phyloP scores from a whole-genome alignment of 352 stramenopile species.

The Thalassiosira livingstoniorum region DNA sequence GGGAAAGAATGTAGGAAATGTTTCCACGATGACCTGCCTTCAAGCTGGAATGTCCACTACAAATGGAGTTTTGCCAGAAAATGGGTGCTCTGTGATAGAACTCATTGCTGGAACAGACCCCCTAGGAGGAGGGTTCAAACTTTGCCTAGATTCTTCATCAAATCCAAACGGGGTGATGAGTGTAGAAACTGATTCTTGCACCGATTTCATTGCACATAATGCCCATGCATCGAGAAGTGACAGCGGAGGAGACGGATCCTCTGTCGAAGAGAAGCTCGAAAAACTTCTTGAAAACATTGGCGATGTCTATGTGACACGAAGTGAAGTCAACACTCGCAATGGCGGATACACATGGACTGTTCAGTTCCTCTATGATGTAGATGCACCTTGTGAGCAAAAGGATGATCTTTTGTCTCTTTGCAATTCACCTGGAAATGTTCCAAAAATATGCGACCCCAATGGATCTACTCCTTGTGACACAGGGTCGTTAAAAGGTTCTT shows the following conservation, averaged over 20 bases:
- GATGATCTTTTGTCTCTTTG: constrained; percentile 85
- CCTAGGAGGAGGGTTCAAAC: constrained; percentile 91
- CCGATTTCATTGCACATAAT: constrained; percentile 91
- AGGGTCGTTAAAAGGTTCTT: constrained; percentile 63
- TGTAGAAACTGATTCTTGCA: constrained; percentile 76
- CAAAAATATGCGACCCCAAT: constrained; percentile 80
- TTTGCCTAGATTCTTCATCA: constrained; percentile 89
- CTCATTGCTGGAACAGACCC: constrained; percentile 86
- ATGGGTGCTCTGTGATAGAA: constrained; percentile 79
- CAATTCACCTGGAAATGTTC: constrained; percentile 93
- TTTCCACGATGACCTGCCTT: constrained; percentile 84
- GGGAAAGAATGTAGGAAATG: constrained; percentile 94
- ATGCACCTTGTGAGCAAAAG: constrained; percentile 85
- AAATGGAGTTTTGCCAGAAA: constrained; percentile 74
- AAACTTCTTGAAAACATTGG: constrained; percentile 94
- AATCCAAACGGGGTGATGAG: constrained; percentile 73
- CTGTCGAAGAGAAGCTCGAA: constrained; percentile 95
- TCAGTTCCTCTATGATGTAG: constrained; percentile 93
- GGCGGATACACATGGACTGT: constrained; percentile 95
- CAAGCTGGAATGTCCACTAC: constrained; percentile 68
- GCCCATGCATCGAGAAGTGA: constrained; percentile 89
- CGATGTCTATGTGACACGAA: constrained; percentile 91
- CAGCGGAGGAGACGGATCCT: constrained; percentile 91
- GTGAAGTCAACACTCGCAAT: constrained; percentile 88
- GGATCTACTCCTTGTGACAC: constrained; percentile 55